A percentile compares a stretch with the other conserved stretches of the same genome.
Evolutionary conservation across 805 yeast species (phyloP).

Genomic region (Kodamaea neixiangensis): DNA sequence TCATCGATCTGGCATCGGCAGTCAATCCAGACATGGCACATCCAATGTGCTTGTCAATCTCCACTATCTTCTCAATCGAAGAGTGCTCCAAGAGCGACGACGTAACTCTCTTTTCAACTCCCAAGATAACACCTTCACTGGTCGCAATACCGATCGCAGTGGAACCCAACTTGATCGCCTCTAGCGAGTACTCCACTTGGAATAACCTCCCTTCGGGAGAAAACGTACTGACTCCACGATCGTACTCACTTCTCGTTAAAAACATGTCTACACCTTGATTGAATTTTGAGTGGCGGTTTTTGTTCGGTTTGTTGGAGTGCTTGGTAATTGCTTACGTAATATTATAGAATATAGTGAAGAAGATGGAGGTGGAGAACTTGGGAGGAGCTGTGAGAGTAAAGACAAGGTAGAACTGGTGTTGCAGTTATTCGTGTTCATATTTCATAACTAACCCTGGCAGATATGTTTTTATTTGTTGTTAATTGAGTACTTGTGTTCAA

Average conservation of each 20-base stretch:
- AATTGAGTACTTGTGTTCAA: no score
- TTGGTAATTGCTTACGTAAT: background rate
- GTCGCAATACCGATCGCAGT: slow-evolving; percentile 98
- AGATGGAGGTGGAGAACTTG: no score
- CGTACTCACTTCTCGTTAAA: slow-evolving; percentile 98
- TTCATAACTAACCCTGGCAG: no score
- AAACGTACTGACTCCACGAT: slow-evolving; percentile 97
- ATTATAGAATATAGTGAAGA: background rate
- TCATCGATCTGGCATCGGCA: slow-evolving; percentile 98
- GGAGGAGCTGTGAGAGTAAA: no score
- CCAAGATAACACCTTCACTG: slow-evolving; percentile 91
- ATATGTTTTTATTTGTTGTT: no score
- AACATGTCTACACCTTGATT: slow-evolving; percentile 58
- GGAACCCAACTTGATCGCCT: slow-evolving; percentile 95
- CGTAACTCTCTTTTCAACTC: slow-evolving; percentile 96
- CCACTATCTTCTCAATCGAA: slow-evolving; percentile 94
- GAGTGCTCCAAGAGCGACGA: slow-evolving; percentile 88
- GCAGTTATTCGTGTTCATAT: no score
- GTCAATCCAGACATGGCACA: slow-evolving; percentile 99
- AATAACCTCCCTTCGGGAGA: slow-evolving; percentile 98
- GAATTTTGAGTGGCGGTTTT: slow-evolving; percentile 9
- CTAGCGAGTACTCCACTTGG: slow-evolving; percentile 96
- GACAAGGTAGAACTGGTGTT: no score
- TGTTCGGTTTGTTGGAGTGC: slow-evolving; percentile 1
- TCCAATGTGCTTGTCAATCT: slow-evolving; percentile 90